phyloP scores from a whole-genome alignment of 805 yeast species.

The Clavispora fructus region DNA sequence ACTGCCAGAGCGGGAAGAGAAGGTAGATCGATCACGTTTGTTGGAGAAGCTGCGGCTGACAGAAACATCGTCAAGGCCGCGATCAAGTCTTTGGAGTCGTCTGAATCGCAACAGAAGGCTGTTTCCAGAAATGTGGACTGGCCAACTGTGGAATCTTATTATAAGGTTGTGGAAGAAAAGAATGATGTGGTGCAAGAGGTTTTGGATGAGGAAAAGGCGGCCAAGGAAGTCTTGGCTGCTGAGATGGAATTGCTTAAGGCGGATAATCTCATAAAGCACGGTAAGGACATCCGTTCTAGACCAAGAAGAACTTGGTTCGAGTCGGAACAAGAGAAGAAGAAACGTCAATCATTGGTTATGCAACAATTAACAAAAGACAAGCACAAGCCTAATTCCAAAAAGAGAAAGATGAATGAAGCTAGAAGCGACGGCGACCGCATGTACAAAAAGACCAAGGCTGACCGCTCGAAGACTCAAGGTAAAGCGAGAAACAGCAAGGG shows the following conservation, averaged over 20 bases:
- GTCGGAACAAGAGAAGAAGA: constrained; percentile 49
- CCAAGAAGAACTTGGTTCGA: constrained; percentile 98
- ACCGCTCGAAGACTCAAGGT: constrained; percentile 40
- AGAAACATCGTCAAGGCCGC: constrained; percentile 89
- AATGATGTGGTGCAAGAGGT: constrained; percentile 65
- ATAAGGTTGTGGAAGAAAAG: constrained; percentile 56
- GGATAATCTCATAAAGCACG: constrained; percentile 73
- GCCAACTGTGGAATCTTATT: constrained; percentile 70
- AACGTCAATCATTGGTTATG: constrained; percentile 31
- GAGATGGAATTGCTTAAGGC: constrained; percentile 89
- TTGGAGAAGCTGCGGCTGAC: constrained; percentile 86
- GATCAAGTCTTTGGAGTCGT: constrained; percentile 54
- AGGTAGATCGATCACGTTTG: constrained; percentile 89
- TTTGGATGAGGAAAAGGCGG: constrained; percentile 79
- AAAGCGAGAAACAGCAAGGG: constrained; percentile 12
- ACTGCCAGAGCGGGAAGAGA: constrained; percentile 99
- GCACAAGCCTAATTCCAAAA: constrained; percentile 57
- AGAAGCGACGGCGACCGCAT: constrained; percentile 43
- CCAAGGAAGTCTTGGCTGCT: constrained; percentile 79
- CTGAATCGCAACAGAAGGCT: constrained; percentile 44
- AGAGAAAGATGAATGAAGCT: constrained; percentile 67
- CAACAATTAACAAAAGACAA: constrained; percentile 43
- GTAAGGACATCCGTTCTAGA: constrained; percentile 77
- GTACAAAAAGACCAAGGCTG: constrained; percentile 77
- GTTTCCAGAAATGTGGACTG: constrained; percentile 92